Conservation (phyloP, 345 rosid species). For the Nephelium lappaceum region DNA sequence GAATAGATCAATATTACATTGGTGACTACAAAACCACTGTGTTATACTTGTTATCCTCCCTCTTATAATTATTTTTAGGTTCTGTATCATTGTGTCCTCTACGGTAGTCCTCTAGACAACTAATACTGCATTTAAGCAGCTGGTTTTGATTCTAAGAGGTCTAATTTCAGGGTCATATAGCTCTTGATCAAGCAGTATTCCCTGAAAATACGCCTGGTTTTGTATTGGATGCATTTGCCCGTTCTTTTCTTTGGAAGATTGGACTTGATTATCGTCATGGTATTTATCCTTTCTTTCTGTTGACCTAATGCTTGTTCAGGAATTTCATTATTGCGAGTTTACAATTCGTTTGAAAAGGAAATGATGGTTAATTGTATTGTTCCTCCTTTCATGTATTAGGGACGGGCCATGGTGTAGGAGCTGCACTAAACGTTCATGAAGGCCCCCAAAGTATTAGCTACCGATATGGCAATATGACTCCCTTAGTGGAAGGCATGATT, state of each 20-base stretch:
- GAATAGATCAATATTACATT: too few species aligned
- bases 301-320: not conserved
- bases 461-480: too few species aligned
- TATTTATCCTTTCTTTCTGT: constrained; percentile 32
- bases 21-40: too few species aligned
- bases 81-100: not conserved
- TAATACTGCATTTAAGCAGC: not conserved
- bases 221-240: too few species aligned
- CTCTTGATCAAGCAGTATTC: too few species aligned
- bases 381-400: constrained; percentile 50
- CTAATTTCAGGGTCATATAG: constrained; percentile 87
- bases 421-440: too few species aligned
- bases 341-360: not conserved
- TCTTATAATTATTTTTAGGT: too few species aligned
- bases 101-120: too few species aligned
- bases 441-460: too few species aligned
- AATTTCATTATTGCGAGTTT: constrained; percentile 2
- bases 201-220: too few species aligned
- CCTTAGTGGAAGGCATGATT: too few species aligned
- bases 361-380: not conserved
- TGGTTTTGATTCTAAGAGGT: constrained; percentile 9
- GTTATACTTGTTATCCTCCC: too few species aligned
- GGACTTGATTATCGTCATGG: constrained; percentile 99
- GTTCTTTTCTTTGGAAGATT: constrained; percentile 87
- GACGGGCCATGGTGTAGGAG: constrained; percentile 98